phyloP scores from a whole-genome alignment of 2,329 filamentous ascomycete species.

The Aspergillus brunneoviolaceus region DNA sequence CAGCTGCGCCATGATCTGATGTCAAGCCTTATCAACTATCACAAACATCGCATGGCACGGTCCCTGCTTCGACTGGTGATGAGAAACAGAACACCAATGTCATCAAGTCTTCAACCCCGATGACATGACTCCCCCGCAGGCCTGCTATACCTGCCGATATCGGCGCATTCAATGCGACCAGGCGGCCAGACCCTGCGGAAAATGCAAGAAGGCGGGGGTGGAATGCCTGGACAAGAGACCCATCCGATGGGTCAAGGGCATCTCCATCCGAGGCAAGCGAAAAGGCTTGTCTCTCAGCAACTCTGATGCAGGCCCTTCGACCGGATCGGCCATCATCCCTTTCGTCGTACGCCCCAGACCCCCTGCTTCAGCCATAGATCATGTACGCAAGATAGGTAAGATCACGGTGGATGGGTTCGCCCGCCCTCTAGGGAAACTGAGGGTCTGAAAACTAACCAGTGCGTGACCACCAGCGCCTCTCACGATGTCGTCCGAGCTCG shows the following conservation, averaged over 20 bases:
- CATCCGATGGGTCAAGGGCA: slow-evolving; percentile 37
- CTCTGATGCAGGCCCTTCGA: neutral
- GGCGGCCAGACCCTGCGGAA: slow-evolving; percentile 29
- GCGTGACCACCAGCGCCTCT: neutral
- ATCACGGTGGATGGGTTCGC: neutral
- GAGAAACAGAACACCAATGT: too few relatives aligned
- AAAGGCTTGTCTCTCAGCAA: slow-evolving; percentile 25
- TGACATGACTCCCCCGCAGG: slow-evolving; percentile 12
- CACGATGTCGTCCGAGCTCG: slow-evolving; percentile 13
- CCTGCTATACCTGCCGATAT: slow-evolving; percentile 39
- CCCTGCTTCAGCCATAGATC: neutral
- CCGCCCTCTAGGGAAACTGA: too few relatives aligned
- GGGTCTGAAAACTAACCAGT: neutral
- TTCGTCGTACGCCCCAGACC: neutral
- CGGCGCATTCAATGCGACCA: slow-evolving; percentile 38
- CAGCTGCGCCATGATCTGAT: too few relatives aligned
- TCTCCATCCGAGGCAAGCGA: slow-evolving; percentile 36
- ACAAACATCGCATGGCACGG: too few relatives aligned
- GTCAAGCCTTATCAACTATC: too few relatives aligned
- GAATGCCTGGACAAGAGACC: slow-evolving; percentile 36
- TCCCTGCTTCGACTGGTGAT: too few relatives aligned
- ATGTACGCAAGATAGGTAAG: neutral
- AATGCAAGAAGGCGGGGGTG: slow-evolving; percentile 35
- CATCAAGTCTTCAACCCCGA: neutral
- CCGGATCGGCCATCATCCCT: neutral